These are phyloP conservation scores for Talaromyces verruculosus DNA, from an alignment of 2,329 filamentous ascomycete species.

Conservation along the genomic window DNA sequence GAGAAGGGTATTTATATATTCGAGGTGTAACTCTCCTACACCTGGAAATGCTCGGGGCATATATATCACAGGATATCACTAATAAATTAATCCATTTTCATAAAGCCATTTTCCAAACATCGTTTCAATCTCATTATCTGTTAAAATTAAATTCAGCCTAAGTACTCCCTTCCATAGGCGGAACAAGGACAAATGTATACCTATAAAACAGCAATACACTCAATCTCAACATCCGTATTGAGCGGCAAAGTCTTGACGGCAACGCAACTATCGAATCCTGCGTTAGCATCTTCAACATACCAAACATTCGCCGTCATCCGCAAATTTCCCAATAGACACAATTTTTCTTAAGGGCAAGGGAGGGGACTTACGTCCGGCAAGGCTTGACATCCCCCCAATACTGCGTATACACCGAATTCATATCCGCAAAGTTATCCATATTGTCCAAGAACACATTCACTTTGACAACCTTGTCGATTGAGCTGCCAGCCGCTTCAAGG, in stretches of 20 bases:
- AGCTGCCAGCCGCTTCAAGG: conserved; percentile 61
- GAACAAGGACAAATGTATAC: conserved; percentile 21
- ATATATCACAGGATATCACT: not conserved
- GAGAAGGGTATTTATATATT: not conserved
- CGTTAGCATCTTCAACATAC: not conserved
- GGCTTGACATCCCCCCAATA: conserved; percentile 67
- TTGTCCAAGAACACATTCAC: conserved; percentile 65
- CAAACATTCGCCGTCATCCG: not conserved
- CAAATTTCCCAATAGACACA: not conserved
- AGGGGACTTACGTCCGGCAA: conserved; percentile 31
- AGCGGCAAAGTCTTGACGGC: conserved; percentile 87
- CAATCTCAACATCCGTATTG: conserved; percentile 84
- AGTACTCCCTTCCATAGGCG: not conserved
- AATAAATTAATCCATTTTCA: not conserved
- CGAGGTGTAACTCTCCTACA: conserved; percentile 7
- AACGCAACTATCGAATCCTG: conserved; percentile 57
- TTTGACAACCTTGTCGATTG: conserved; percentile 63
- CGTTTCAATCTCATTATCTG: not conserved
- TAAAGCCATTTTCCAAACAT: not conserved
- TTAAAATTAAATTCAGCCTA: not conserved
- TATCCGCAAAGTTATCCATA: conserved; percentile 68
- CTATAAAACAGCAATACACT: conserved; percentile 74
- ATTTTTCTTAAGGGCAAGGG: no score
- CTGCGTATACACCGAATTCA: conserved; percentile 84
- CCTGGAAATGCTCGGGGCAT: not conserved